Base-by-base conservation (phyloP, 306 rosid species). In the Sechiopsis laciniata region DNA sequence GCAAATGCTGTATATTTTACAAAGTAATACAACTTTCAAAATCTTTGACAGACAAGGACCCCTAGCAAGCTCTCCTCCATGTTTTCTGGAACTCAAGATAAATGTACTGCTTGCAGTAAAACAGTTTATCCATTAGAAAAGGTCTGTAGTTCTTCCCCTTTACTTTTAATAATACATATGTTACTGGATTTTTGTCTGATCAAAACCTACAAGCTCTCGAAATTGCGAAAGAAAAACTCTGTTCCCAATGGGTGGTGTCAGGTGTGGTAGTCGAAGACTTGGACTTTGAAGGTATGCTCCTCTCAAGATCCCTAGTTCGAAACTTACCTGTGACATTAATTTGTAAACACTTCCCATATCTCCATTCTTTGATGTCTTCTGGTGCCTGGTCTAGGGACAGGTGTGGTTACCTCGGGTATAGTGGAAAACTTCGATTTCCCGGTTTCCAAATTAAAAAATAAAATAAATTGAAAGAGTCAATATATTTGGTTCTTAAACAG, bases 111-210 rank as follows among this genome's bases (percentile, higher is more conserved):
- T 71, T 94, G 99, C 85, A n/a, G 84, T 20, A 91, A 94, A 75
- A 91, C 96, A 2, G 97, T 94, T 20, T 94, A 94, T 83, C 99
- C 97, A 2, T 77, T 94, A 40, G 99, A 94, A 78, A 94, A 94
- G 97, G 99, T 94, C 77, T 55, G 84, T 78, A 12, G 32, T 46
- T 63, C 64, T 12, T 72, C 48, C 26, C 13, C n/a, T 50, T 22
- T n/a, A 7, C 46, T 40, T 40, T 40, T 17, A 26, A 37, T 15
- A 12, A 12, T 24, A 13, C 6, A 48, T 11, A 51, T 67, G 11
- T 46, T 46, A 6, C 46, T 40, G 46, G 46, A 9, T 42, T 42
- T 11, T 42, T 42, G 12, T 42, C 11, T 42, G 48, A 42, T 42
- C 8, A 8, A 8, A 42, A 42, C 48, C 48, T 8, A 42, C 48